phyloP scores from a whole-genome alignment of 768 basidiomycete species.

The Leucocoprinus sp. region DNA sequence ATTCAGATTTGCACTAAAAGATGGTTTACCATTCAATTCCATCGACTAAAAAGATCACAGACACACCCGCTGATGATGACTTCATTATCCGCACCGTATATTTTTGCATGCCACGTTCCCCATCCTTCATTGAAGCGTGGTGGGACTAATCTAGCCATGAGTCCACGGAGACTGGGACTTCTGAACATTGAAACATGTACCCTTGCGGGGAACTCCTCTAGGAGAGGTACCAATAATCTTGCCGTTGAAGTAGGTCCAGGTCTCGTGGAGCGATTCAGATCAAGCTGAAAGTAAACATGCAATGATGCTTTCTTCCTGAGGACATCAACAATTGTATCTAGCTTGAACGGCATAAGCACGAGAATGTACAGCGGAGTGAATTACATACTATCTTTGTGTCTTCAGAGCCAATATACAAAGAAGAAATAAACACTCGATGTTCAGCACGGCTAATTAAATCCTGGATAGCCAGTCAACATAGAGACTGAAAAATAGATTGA shows the following conservation, averaged over 20 bases:
- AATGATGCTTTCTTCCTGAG: constrained; percentile 54
- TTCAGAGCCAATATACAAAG: constrained; percentile 77
- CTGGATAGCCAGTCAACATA: constrained; percentile 27
- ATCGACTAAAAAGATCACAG: background rate
- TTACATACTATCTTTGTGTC: constrained; percentile 68
- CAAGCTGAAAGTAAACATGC: constrained; percentile 64
- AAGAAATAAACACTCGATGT: constrained; percentile 79
- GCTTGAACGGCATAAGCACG: constrained; percentile 33
- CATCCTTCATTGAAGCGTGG: constrained; percentile 96
- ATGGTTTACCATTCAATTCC: background rate
- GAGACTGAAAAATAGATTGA: background rate
- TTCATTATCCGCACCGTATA: constrained; percentile 90
- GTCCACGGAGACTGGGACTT: constrained; percentile 74
- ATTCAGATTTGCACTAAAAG: constrained; percentile 80
- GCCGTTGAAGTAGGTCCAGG: constrained; percentile 64
- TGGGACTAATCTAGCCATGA: constrained; percentile 73
- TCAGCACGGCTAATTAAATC: constrained; percentile 72
- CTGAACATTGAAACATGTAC: constrained; percentile 79
- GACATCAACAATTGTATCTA: constrained; percentile 55
- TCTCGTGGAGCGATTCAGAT: constrained; percentile 73
- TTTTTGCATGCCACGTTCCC: constrained; percentile 98
- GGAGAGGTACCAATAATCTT: constrained; percentile 61
- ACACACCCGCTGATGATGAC: constrained; percentile 87
- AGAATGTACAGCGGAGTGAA: background rate
- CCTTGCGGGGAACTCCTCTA: constrained; percentile 61